These are phyloP conservation scores for Penicillium goetzii DNA, from an alignment of 495 filamentous ascomycete genomes.

Conservation along the genomic window DNA sequence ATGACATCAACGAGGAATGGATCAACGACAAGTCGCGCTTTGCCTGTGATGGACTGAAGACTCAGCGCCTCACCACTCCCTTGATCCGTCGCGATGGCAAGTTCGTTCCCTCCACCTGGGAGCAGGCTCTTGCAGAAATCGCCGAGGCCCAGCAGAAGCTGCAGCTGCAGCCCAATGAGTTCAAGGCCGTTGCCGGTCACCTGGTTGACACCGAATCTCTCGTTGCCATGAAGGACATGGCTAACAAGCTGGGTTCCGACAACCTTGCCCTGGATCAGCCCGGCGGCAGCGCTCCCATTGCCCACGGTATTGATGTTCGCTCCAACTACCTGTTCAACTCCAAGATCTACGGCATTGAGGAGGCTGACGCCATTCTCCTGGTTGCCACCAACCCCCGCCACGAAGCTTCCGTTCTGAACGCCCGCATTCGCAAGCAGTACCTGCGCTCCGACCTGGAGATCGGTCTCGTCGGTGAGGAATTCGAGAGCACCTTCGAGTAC, in stretches of 20 bases:
- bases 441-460: conserved; percentile 92
- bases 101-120: conserved; percentile 90
- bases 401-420: conserved; percentile 93
- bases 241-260: conserved; percentile 93
- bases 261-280: conserved; percentile 94
- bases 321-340: conserved; percentile 97
- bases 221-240: conserved; percentile 94
- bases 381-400: conserved; percentile 93
- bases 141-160: conserved; percentile 72
- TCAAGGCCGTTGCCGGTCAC: conserved; percentile 92
- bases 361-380: conserved; percentile 88
- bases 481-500: conserved; percentile 91
- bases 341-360: conserved; percentile 87
- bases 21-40: conserved; percentile 98
- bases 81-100: conserved; percentile 84
- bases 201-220: conserved; percentile 89
- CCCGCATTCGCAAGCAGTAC: conserved; percentile 97
- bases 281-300: conserved; percentile 76
- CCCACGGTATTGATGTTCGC: conserved; percentile 91
- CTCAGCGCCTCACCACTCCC: conserved; percentile 89
- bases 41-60: conserved; percentile 95
- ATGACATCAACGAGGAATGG: conserved; percentile 99
- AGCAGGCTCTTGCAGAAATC: conserved; percentile 88
- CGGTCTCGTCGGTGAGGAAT: conserved; percentile 87
- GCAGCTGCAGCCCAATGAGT: conserved; percentile 82